Conservation (phyloP, 2,329 filamentous ascomycete species). For the Magnaporthiopsis rhizophila region DNA sequence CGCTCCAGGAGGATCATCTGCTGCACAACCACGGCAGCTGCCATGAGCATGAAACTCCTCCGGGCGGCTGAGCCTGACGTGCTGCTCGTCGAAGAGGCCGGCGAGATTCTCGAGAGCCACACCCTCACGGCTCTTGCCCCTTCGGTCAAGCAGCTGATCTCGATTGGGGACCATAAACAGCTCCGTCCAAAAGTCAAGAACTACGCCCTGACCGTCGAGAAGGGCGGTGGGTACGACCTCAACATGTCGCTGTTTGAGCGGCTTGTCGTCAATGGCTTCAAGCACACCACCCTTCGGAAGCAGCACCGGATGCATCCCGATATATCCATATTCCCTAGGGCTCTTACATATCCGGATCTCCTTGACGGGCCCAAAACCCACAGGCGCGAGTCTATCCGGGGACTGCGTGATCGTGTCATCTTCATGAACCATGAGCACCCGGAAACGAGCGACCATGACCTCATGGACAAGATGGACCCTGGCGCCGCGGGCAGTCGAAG, state of each 20-base stretch:
- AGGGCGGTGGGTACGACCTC: constrained; percentile 57
- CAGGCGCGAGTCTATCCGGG: constrained; percentile 38
- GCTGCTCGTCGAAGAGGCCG: constrained; percentile 63
- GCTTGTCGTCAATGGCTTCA: constrained; percentile 46
- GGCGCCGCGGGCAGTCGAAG: constrained; percentile 44
- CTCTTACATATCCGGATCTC: constrained; percentile 55
- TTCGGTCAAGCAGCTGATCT: constrained; percentile 52
- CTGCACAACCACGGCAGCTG: constrained; percentile 64
- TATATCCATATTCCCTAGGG: constrained; percentile 51
- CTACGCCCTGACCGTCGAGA: constrained; percentile 53
- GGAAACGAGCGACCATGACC: constrained; percentile 36
- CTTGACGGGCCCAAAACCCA: constrained; percentile 44
- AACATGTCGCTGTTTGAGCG: constrained; percentile 64
- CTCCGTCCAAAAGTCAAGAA: constrained; percentile 59
- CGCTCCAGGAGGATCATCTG: constrained; percentile 53
- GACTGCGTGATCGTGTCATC: constrained; percentile 51
- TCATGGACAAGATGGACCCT: constrained; percentile 43
- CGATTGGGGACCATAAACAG: constrained; percentile 70
- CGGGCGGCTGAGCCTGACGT: constrained; percentile 47
- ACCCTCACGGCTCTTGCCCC: constrained; percentile 51
- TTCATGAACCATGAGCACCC: constrained; percentile 56
- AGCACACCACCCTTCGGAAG: constrained; percentile 43
- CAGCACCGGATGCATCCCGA: constrained; percentile 66
- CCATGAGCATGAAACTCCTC: constrained; percentile 50
- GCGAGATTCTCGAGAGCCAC: constrained; percentile 64